phyloP scores from a whole-genome alignment of 495 filamentous ascomycete species.

The Venustampulla echinocandica region DNA sequence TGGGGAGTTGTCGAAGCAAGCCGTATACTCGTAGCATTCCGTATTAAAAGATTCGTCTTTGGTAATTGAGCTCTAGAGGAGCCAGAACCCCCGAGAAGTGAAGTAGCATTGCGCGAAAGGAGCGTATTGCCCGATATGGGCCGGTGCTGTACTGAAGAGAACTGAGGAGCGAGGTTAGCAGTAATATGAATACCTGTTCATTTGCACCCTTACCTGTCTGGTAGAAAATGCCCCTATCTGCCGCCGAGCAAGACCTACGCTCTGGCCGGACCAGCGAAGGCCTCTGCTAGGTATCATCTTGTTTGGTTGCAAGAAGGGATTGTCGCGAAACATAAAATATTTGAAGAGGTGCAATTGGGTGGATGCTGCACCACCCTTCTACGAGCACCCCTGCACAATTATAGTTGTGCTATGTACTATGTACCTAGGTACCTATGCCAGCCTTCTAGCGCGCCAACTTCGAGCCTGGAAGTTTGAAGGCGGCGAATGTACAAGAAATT shows the following conservation, averaged over 20 bases:
- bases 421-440: too few species aligned
- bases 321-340: conserved; percentile 19
- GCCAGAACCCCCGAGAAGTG: conserved; percentile 1
- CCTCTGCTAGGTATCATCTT: conserved; percentile 48
- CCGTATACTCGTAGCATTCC: conserved; percentile 16
- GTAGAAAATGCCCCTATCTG: conserved; percentile 26
- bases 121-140: conserved; percentile 18
- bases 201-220: conserved; percentile 29
- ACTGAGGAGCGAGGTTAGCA: conserved; percentile 15
- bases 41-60: conserved; percentile 14
- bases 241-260: conserved; percentile 26
- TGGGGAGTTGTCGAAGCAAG: conserved; percentile 25
- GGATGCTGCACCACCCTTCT: too few species aligned
- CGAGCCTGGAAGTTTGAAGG: too few species aligned
- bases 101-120: conserved; percentile 10
- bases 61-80: conserved; percentile 7
- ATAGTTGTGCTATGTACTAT: too few species aligned
- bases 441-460: too few species aligned
- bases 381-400: too few species aligned
- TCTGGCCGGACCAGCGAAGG: conserved; percentile 33
- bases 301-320: conserved; percentile 1
- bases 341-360: conserved; percentile 13
- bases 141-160: conserved; percentile 21
- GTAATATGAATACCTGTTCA: neutral
- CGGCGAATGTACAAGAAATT: too few species aligned